phyloP scores from a whole-genome alignment of 208 protist genomes.

The Herpetomonas muscarum region DNA sequence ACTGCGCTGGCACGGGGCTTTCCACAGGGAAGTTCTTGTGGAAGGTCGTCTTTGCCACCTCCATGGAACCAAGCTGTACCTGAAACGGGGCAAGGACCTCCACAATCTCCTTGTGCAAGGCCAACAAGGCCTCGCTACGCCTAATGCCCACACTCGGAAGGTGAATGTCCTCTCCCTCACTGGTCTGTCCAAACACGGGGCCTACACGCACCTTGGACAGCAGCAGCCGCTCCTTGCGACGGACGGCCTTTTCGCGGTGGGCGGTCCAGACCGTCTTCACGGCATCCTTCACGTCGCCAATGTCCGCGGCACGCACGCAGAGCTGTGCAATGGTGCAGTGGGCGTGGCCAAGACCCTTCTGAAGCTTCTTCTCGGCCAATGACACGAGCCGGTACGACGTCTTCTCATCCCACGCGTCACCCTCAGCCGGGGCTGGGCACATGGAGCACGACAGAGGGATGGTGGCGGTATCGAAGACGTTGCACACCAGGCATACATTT shows the following conservation, averaged over 20 bases:
- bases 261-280: constrained; percentile 39
- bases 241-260: constrained; percentile 20
- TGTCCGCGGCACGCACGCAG: constrained; percentile 44
- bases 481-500: constrained; percentile 69
- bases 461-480: constrained; percentile 55
- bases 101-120: constrained; percentile 53
- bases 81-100: constrained; percentile 37
- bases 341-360: constrained; percentile 46
- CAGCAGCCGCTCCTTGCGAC: constrained; percentile 30
- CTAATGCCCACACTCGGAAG: constrained; percentile 57
- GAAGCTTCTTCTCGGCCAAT: constrained; percentile 48
- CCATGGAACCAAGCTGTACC: constrained; percentile 37
- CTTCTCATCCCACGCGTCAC: constrained; percentile 22
- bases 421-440: constrained; percentile 36
- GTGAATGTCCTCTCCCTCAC: constrained; percentile 30
- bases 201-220: constrained; percentile 38
- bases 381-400: constrained; percentile 50
- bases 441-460: constrained; percentile 62
- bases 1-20: constrained; percentile 28
- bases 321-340: constrained; percentile 77
- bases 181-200: constrained; percentile 34
- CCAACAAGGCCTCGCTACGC: constrained; percentile 28
- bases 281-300: constrained; percentile 35
- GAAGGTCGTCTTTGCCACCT: constrained; percentile 58
- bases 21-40: constrained; percentile 60